Evolutionary conservation across 2,329 filamentous ascomycete genomes (phyloP), one percentile per base, ranked within the genome.

Genomic region (Fonsecaea erecta): DNA sequence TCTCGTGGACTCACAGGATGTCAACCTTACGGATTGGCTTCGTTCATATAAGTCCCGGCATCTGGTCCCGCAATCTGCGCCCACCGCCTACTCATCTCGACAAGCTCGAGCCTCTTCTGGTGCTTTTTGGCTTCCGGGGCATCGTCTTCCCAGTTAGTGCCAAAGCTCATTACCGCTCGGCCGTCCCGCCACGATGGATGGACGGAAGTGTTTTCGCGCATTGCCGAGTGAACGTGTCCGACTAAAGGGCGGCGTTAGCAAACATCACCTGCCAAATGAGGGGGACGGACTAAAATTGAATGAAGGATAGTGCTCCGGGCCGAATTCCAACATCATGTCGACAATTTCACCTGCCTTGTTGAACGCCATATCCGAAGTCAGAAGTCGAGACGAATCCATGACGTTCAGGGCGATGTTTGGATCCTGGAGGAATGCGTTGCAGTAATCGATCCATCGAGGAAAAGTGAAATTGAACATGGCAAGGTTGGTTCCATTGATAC

Each of bases 391-490:
- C 6, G 70, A 67, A 65, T 76, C 74, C 43, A 74, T 73, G 28
- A 73, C 70, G 55, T 76, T 75, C 30, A 73, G 73, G 24, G 74
- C 74, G 30, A 76, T 74, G 57, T 75, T 74, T 12, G 72, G 74
- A 61, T 76, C 74, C 30, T 60, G 65, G 2, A 76, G 66, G 62
- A 74, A 75, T 7, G 54, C 43, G 18, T 72, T 64, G 28, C 63
- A 56, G 60, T 75, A 75, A 12, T 71, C 72, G n/a, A 72, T 70
- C 72, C 73, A 76, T 12, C 62, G 66, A 2, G 73, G 73, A 60
- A 73, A 73, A 3, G 71, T 69, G 12, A 75, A 53, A 14, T 64
- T 67, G 9, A 63, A 57, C 40, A 71, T 63, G 12, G 57, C 40
- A 5, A 66, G 66, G 11, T 60, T 63, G 6, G 74, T 71, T 4